phyloP scores from a whole-genome alignment of 257 asterid species.

The Lycium barbarum region DNA sequence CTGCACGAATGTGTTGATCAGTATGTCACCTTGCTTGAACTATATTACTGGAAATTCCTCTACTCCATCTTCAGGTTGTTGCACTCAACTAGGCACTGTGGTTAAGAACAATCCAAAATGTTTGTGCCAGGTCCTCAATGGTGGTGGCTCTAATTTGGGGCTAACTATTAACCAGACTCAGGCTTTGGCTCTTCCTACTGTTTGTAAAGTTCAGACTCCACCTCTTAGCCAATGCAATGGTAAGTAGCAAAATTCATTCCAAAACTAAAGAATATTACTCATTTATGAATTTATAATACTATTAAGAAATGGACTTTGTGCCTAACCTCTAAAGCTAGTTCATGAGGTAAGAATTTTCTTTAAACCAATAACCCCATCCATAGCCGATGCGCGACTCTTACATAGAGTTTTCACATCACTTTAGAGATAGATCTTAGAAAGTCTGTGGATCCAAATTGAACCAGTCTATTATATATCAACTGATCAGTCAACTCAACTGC shows the following conservation, averaged over 20 bases:
- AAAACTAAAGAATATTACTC: too few relatives aligned
- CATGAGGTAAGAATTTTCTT: too few relatives aligned
- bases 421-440: too few relatives aligned
- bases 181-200: slow-evolving; percentile 74
- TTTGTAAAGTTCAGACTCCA: slow-evolving; percentile 79
- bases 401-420: too few relatives aligned
- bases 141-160: slow-evolving; percentile 53
- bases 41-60: slow-evolving; percentile 70
- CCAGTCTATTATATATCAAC: not conserved
- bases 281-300: too few relatives aligned
- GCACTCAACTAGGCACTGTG: slow-evolving; percentile 71
- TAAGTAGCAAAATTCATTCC: slow-evolving; percentile 32
- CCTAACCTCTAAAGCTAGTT: too few relatives aligned
- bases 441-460: too few relatives aligned
- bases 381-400: too few relatives aligned
- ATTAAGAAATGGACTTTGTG: too few relatives aligned
- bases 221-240: slow-evolving; percentile 66
- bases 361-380: too few relatives aligned
- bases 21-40: slow-evolving; percentile 88
- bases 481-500: not conserved
- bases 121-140: slow-evolving; percentile 72
- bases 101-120: slow-evolving; percentile 71
- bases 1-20: slow-evolving; percentile 73
- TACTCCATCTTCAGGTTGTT: slow-evolving; percentile 65
- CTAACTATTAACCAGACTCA: slow-evolving; percentile 74